These are phyloP conservation scores for Coprinellus micaceus DNA, from an alignment of 768 basidiomycete species.

Conservation along the genomic window DNA sequence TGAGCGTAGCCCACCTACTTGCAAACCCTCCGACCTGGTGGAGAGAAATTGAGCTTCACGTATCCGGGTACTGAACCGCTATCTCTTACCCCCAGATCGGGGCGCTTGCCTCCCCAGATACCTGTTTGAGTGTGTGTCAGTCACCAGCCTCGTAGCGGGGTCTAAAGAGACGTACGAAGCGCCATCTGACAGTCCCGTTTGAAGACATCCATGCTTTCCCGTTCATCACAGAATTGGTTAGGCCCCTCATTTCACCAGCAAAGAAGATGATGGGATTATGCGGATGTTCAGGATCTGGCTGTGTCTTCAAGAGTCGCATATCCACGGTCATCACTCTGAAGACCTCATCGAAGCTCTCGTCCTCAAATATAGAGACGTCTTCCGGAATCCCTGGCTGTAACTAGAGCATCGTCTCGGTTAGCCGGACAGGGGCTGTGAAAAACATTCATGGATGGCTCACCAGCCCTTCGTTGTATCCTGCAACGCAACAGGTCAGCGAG, in stretches of 20 bases:
- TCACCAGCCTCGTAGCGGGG: background rate
- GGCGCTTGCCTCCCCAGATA: slow-evolving; percentile 48
- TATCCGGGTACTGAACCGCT: background rate
- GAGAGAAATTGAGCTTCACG: background rate
- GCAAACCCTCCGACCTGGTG: slow-evolving; percentile 56
- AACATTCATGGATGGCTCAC: no score
- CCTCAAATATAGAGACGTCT: slow-evolving; percentile 48
- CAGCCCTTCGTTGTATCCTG: slow-evolving; percentile 47
- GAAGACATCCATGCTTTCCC: slow-evolving; percentile 55
- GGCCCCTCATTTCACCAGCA: slow-evolving; percentile 46
- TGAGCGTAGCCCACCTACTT: slow-evolving; percentile 59
- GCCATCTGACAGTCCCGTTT: slow-evolving; percentile 59
- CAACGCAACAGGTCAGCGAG: no score
- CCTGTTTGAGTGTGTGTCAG: slow-evolving; percentile 25
- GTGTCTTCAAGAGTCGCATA: slow-evolving; percentile 38
- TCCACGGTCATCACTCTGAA: slow-evolving; percentile 47
- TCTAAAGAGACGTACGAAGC: slow-evolving; percentile 46
- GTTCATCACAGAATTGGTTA: slow-evolving; percentile 40
- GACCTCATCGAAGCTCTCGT: slow-evolving; percentile 46
- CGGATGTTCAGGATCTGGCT: slow-evolving; percentile 45
- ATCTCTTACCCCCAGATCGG: slow-evolving; percentile 53
- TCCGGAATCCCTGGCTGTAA: slow-evolving; percentile 14
- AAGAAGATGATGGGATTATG: slow-evolving; percentile 53
- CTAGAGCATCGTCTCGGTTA: background rate
- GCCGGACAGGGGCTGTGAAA: background rate